Conservation (phyloP, 2,329 filamentous ascomycete species). For the Fusarium tanahbumbuense region DNA sequence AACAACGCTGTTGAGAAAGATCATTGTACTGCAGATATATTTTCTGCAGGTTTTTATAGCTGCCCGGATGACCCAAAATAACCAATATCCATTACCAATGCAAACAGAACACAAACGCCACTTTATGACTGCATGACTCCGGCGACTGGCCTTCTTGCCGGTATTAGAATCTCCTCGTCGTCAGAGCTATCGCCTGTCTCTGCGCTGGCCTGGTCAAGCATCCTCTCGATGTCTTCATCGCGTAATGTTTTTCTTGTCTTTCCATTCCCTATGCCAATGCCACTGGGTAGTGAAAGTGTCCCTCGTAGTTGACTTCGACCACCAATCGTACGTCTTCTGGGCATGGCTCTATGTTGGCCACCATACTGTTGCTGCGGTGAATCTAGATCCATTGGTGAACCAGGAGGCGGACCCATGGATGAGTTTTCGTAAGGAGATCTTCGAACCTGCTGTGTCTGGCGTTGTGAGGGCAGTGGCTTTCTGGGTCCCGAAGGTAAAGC, state of each 20-base stretch:
- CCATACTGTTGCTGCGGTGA: slow-evolving; percentile 49
- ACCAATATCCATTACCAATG: not conserved
- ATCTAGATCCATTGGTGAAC: slow-evolving; percentile 62
- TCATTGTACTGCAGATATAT: not conserved
- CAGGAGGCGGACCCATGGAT: slow-evolving; percentile 51
- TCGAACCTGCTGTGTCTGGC: slow-evolving; percentile 57
- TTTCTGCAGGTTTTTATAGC: not conserved
- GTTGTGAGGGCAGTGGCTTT: slow-evolving; percentile 63
- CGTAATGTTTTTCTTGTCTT: slow-evolving; percentile 54
- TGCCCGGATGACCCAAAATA: not conserved
- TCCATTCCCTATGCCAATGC: slow-evolving; percentile 57
- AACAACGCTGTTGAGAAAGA: not conserved
- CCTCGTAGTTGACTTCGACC: slow-evolving; percentile 52
- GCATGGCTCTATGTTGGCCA: slow-evolving; percentile 52
- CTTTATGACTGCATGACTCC: slow-evolving; percentile 47
- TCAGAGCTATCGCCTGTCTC: slow-evolving; percentile 66
- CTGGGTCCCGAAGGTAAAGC: slow-evolving; percentile 62
- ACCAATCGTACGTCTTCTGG: slow-evolving; percentile 59
- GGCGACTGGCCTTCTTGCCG: slow-evolving; percentile 48
- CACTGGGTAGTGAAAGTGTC: slow-evolving; percentile 62
- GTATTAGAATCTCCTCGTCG: slow-evolving; percentile 67
- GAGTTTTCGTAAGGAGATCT: slow-evolving; percentile 63
- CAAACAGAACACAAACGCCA: not conserved
- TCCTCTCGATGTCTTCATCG: slow-evolving; percentile 69
- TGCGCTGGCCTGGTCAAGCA: slow-evolving; percentile 65